phyloP scores from a whole-genome alignment of 2,329 filamentous ascomycete genomes.

The Cladophialophora carrionii region DNA sequence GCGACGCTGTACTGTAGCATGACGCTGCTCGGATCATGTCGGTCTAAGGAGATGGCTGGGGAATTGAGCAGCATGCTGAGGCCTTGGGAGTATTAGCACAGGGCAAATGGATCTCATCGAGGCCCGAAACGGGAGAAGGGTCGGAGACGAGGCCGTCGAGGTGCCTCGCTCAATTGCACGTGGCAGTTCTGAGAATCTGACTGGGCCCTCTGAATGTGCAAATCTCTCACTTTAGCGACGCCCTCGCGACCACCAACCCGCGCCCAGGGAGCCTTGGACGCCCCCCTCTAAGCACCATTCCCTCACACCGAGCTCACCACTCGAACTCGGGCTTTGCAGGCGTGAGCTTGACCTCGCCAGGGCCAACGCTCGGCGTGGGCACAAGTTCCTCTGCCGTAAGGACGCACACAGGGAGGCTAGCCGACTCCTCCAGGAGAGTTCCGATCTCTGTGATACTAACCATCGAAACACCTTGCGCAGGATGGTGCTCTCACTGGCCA shows the following conservation, averaged over 20 bases:
- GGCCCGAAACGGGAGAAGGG: background rate
- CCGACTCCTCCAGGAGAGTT: conserved; percentile 2
- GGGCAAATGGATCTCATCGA: background rate
- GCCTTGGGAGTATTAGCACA: conserved; percentile 7
- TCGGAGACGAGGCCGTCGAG: background rate
- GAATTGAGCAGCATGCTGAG: conserved; percentile 12
- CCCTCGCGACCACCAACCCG: background rate
- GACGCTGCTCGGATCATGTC: background rate
- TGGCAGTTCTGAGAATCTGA: background rate
- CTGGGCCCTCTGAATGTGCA: background rate
- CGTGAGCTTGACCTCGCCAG: background rate
- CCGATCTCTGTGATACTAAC: conserved; percentile 12
- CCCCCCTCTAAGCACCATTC: background rate
- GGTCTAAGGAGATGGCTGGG: conserved; percentile 10
- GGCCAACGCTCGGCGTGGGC: background rate
- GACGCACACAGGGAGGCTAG: background rate
- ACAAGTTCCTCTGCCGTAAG: background rate
- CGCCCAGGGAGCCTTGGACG: background rate
- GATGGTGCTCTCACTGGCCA: background rate
- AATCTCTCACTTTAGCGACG: conserved; percentile 3
- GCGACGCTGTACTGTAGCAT: background rate
- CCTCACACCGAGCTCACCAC: background rate
- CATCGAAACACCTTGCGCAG: conserved; percentile 5
- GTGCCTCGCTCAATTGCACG: background rate
- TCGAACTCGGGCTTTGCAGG: background rate